Evolutionary conservation across 139 green algal species (phyloP), one percentile per base, ranked within the genome.

Genomic region (Tetradesmus lagerheimii): DNA sequence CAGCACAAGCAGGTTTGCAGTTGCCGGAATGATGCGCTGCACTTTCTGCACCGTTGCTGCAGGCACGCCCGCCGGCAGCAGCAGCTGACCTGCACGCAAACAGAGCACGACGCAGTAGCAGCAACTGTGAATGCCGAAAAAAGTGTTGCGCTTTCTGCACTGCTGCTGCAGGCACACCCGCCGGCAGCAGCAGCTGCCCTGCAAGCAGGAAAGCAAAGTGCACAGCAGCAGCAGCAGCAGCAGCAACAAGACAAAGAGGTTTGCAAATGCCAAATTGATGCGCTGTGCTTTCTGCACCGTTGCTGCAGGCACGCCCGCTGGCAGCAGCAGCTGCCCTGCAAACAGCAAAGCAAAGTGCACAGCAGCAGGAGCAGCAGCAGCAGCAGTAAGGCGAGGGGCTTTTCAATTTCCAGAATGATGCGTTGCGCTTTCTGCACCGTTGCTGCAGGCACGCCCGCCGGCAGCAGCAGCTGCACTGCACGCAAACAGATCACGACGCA

Each of bases 1-100:
- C 45, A 57, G 45, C 45, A 57, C 11, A 9, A 57, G 45, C n/a
- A n/a, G n/a, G n/a, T n/a, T n/a, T n/a, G n/a, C n/a, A n/a, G n/a
- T n/a, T n/a, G n/a, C n/a, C n/a, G n/a, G 57, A 18, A 87, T 87
- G 35, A n/a, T 39, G n/a, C 67, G 35, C 37, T 82, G 76, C 41
- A 31, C 78, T 35, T 78, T 77, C 9, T 34, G 35, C 9, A 87
- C 82, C 3, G 82, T 87, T 29, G 67, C 53, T 87, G 82, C 82
- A 27, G 50, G 82, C 20, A 87, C 20, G 1, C 82, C 82, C 9
- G 82, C 57, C 31, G 82, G 18, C 34, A 53, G 34, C 23, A 87
- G 82, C 34, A 87, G 34, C 34, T 78, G 5, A 1, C 35, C 82
- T 29, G 47, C 47, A 62, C 18, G 82, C 82, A 34, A 87, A 57